These are phyloP conservation scores for Tardiomyces digboiensis DNA, from an alignment of 1,139 yeast species.

Conservation along the genomic window DNA sequence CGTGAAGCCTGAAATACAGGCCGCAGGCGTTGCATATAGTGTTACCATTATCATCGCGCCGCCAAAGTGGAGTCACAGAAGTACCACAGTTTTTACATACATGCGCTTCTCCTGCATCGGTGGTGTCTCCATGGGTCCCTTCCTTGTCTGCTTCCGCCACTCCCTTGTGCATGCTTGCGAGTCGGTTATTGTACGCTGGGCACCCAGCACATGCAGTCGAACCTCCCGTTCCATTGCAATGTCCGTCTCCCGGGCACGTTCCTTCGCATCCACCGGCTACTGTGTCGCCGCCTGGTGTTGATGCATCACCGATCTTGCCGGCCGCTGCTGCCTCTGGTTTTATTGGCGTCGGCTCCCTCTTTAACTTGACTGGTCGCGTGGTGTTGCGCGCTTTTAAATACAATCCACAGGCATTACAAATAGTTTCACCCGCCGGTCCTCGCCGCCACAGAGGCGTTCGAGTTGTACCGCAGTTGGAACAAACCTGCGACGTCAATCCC, in stretches of 20 bases:
- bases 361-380: conserved; percentile 47
- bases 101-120: too few species aligned
- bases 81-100: conserved; percentile 70
- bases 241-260: conserved; percentile 74
- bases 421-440: conserved; percentile 55
- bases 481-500: conserved; percentile 14
- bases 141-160: neutral
- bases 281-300: conserved; percentile 4
- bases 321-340: conserved; percentile 2
- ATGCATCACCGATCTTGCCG: too few species aligned
- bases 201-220: conserved; percentile 72
- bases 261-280: conserved; percentile 29
- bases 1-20: conserved; percentile 66
- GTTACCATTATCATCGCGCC: conserved; percentile 71
- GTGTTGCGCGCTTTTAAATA: conserved; percentile 32
- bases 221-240: conserved; percentile 86
- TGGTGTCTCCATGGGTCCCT: neutral
- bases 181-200: conserved; percentile 71
- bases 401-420: conserved; percentile 68
- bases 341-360: conserved; percentile 26
- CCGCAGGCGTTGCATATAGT: conserved; percentile 91
- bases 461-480: conserved; percentile 61
- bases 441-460: conserved; percentile 64
- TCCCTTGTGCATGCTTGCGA: conserved; percentile 12
- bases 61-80: conserved; percentile 82